phyloP scores from a whole-genome alignment of 208 protist genomes.

The Phytomonas sp. region DNA sequence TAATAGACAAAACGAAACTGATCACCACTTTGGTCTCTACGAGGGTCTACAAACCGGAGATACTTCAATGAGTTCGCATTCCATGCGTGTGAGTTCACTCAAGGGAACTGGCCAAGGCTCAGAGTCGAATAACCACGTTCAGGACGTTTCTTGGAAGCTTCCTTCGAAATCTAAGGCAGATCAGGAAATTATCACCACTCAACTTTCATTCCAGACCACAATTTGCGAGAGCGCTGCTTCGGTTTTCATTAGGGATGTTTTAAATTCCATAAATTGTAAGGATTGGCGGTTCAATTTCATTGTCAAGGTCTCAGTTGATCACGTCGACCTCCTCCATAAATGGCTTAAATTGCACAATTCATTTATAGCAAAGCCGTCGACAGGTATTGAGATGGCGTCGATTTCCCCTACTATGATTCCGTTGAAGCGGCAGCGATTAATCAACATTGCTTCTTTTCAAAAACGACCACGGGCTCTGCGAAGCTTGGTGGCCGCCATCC shows the following conservation, averaged over 20 bases:
- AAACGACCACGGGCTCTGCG: not conserved
- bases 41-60: not conserved
- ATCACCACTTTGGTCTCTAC: not conserved
- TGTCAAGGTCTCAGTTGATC: not conserved
- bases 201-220: conserved; percentile 7
- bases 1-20: not conserved
- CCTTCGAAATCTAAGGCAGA: not conserved
- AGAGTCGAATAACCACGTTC: not conserved
- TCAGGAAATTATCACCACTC: conserved; percentile 14
- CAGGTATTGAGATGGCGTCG: not conserved
- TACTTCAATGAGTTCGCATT: not conserved
- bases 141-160: not conserved
- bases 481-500: not conserved
- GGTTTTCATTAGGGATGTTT: conserved; percentile 10
- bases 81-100: not conserved
- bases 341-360: not conserved
- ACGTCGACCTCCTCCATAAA: not conserved
- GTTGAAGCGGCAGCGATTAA: not conserved
- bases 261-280: not conserved
- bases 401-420: not conserved
- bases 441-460: not conserved
- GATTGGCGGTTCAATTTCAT: not conserved
- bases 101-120: not conserved
- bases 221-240: conserved; percentile 10
- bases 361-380: not conserved